Base-by-base conservation (phyloP, 192 early-diverging fungal genomes). In the Chytriomyces confervae region DNA sequence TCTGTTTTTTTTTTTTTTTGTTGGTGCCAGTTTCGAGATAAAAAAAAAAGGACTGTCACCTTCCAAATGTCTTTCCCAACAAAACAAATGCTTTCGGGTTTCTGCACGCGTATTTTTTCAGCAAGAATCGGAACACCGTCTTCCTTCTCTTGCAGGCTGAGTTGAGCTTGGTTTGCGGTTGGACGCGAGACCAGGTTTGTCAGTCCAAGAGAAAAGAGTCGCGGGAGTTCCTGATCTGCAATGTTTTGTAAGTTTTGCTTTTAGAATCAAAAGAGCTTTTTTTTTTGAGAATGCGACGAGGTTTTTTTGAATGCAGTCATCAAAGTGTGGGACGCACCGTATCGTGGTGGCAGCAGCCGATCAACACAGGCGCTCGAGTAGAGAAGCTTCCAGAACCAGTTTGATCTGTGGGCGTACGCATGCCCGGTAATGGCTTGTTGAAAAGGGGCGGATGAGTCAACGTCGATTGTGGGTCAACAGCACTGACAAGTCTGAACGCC, bases 61-160 rank as follows among this genome's bases (percentile, higher is more conserved):
- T 74, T 76, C 75, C 69, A 79, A 68, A 79, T 79, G n/a, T 66
- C 62, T 57, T 79, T 79, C 0, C 78, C 78, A 5, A 79, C 78
- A 62, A 79, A 75, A 45, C 62, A 74, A 9, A 79, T 72, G 16
- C 43, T 23, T 67, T 79, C 78, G 5, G 78, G 78, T 50, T 60
- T 48, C 46, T 65, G 49, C 44, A 44, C 20, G 27, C 24, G 7
- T 11, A 79, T 69, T 53, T 79, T 79, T 23, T 27, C 66, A 18
- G 36, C 70, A 6, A 79, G 60, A 16, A 75, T 43, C 18, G 78
- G 53, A 27, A 61, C 63, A n/a, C 71, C 57, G 3, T 73, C 78
- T 6, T 7, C 7, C 46, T 76, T 76, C 27, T 76, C 74, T 51
- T 76, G 62, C 64, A 18, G 0, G n/a, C 43, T 65, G 5, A 76